Base-by-base conservation (phyloP, 192 early-diverging fungal species). In the Chytriomyces confervae region DNA sequence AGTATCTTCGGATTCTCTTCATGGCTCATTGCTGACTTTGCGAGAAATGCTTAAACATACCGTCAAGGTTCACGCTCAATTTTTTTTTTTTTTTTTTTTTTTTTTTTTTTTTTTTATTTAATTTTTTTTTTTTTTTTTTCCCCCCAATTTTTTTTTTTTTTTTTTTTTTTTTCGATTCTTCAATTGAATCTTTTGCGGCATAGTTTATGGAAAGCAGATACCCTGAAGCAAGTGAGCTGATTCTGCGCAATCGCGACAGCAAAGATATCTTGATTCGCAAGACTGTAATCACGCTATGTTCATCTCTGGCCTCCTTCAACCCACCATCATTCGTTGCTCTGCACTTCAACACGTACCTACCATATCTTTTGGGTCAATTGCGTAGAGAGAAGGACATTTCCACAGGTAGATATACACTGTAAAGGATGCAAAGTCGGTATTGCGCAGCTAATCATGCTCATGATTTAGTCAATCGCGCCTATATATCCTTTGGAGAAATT, bases 131-230 rank as follows among this genome's bases (percentile, higher is more conserved):
- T 27, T 68, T 11, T 47, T 36, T 5, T 65, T 16, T 2, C n/a
- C n/a, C n/a, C n/a, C n/a, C n/a, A n/a, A n/a, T n/a, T 24, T 29
- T 47, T 11, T 47, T 36, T 5, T 24, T 29, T 47, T 11, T 47
- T 36, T 5, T 68, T 11, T 47, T 36, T 5, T 65, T 16, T 2
- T 65, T 27, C 64, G 64, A 66, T 78, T 44, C 68, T 16, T 50
- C 24, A 6, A 66, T 71, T 24, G 29, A 23, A 36, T 3, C 29
- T 5, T 11, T 20, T 6, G 36, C 66, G 57, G 67, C 16, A 9
- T 73, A 92, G 91, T 94, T 93, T 80, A 94, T 96, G 93, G 86
- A 89, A 7, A 85, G 86, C 43, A 84, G 84, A 77, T 94, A 93
- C 69, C 84, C 79, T 44, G 87, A 89, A 50, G 89, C 91, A 6